Conservation (phyloP, 1,284 basidiomycete species). For the Puccinia novopanici region DNA sequence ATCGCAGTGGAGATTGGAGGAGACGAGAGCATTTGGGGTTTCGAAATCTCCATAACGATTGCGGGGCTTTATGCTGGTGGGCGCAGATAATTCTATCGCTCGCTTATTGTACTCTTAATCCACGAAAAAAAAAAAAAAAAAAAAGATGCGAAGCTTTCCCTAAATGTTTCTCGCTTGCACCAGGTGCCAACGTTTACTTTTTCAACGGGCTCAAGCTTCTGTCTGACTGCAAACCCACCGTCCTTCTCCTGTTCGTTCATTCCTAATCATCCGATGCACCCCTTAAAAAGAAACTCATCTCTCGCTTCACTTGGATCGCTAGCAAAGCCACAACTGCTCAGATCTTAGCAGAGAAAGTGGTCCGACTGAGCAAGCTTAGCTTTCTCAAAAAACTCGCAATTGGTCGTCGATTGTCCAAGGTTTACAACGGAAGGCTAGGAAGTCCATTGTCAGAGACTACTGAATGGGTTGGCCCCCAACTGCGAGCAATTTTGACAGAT, state of each 20-base stretch:
- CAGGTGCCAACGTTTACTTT: constrained; percentile 35
- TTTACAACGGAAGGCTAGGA: constrained; percentile 1
- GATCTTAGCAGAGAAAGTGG: constrained; percentile 20
- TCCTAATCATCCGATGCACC: not conserved
- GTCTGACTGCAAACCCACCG: constrained; percentile 38
- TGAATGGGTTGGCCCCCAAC: constrained; percentile 24
- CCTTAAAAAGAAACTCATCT: not conserved
- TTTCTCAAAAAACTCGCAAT: constrained; percentile 8
- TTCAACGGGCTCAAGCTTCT: constrained; percentile 33
- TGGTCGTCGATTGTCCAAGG: not conserved
- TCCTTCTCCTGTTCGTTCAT: constrained; percentile 30
- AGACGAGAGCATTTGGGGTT: constrained; percentile 23
- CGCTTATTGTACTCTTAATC: not conserved
- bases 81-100: constrained; percentile 3
- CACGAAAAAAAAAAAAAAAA: not conserved
- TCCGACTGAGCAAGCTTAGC: constrained; percentile 20
- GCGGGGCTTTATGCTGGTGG: constrained; percentile 33
- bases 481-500: constrained; percentile 30
- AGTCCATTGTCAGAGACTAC: not conserved
- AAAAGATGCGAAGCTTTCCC: not conserved
- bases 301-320: not conserved
- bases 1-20: constrained; percentile 11
- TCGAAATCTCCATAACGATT: not conserved
- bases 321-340: constrained; percentile 15
- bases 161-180: not conserved